Evolutionary conservation across 1,284 basidiomycete species (phyloP).

Genomic region (Marasmius sp.): DNA sequence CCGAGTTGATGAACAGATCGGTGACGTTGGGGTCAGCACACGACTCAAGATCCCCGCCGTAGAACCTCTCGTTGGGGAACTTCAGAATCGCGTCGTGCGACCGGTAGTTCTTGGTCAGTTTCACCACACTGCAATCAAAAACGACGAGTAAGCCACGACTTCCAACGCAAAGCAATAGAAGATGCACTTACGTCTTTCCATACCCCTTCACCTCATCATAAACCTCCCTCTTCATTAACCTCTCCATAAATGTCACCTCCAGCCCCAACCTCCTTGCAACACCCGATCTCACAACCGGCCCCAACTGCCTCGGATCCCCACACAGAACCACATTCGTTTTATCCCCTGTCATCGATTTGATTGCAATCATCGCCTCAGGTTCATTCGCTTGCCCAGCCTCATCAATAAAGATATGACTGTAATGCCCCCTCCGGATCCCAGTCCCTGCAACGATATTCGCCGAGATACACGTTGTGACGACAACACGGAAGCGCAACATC

Average conservation of each 20-base stretch:
- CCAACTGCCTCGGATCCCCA: constrained; percentile 64
- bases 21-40: constrained; percentile 33
- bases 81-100: constrained; percentile 55
- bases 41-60: constrained; percentile 49
- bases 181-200: constrained; percentile 41
- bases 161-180: background rate
- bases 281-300: constrained; percentile 56
- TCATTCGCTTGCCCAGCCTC: constrained; percentile 69
- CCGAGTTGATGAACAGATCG: constrained; percentile 30
- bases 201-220: constrained; percentile 41
- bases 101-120: constrained; percentile 60
- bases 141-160: background rate
- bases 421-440: constrained; percentile 58
- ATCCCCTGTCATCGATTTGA: constrained; percentile 52
- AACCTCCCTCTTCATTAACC: constrained; percentile 49
- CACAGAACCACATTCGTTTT: constrained; percentile 56
- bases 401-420: constrained; percentile 64
- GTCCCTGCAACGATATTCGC: constrained; percentile 55
- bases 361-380: constrained; percentile 56
- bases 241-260: constrained; percentile 54
- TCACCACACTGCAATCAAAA: constrained; percentile 46
- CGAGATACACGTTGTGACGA: constrained; percentile 63
- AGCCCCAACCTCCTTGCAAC: constrained; percentile 52
- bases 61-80: constrained; percentile 59
- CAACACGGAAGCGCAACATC: constrained; percentile 49